These are phyloP conservation scores for Vitis hybrid DNA, from an alignment of 177 flowering plant genomes.

Conservation along the genomic window DNA sequence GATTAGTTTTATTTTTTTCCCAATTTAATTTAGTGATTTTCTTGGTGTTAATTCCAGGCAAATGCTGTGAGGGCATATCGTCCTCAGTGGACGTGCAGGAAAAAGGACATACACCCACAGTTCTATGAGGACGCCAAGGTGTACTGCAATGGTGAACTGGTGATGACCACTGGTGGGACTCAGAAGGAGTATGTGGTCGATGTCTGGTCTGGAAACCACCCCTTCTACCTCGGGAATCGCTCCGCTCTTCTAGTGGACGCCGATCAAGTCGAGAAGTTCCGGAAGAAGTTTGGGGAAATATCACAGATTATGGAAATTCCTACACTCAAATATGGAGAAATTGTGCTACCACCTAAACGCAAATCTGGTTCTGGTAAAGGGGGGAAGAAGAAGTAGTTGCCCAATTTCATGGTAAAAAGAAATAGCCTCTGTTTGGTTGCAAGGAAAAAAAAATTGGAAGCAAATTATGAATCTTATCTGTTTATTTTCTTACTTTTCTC, in stretches of 20 bases:
- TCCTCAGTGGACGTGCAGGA: constrained; percentile 58
- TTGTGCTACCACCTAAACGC: constrained; percentile 57
- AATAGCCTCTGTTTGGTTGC: not conserved
- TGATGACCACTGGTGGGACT: constrained; percentile 93
- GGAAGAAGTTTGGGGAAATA: constrained; percentile 67
- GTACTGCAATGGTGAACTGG: constrained; percentile 85
- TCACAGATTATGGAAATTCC: constrained; percentile 70
- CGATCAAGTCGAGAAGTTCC: constrained; percentile 86
- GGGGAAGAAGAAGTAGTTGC: constrained; percentile 57
- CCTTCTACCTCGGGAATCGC: constrained; percentile 76
- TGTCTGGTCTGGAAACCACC: constrained; percentile 97
- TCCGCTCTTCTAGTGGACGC: constrained; percentile 55
- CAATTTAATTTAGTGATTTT: not conserved
- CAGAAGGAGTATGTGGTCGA: constrained; percentile 88
- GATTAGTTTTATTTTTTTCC: not conserved
- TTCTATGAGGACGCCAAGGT: constrained; percentile 84
- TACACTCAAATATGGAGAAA: constrained; percentile 71
- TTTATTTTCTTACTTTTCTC: not conserved
- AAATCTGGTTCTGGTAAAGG: constrained; percentile 33
- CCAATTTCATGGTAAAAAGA: not conserved
- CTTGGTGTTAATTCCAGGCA: not conserved
- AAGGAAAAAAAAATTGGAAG: too few relatives aligned
- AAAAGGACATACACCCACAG: constrained; percentile 84
- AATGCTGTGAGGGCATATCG: constrained; percentile 11
- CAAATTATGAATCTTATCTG: too few relatives aligned